Evolutionary conservation across 768 basidiomycete species (phyloP), one percentile per base, ranked within the genome.

Genomic region (Boletellus emodensis): DNA sequence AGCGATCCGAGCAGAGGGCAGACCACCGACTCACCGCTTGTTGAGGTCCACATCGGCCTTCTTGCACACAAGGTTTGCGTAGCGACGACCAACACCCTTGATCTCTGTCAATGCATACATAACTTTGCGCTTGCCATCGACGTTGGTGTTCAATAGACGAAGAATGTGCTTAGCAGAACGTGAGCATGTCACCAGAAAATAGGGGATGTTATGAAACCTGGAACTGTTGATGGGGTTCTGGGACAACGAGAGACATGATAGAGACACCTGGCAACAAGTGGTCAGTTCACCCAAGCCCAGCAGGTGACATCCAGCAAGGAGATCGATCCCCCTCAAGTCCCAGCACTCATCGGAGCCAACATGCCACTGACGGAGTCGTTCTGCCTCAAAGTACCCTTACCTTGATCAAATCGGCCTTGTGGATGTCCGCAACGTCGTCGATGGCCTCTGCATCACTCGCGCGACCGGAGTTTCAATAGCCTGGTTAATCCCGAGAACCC

Each of bases 71-170:
- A 98, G 75, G 77, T 98, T 98, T 68, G 96, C 86, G 76, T 98
- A 99, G 47, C 96, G 89, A 58, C 96, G 87, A 65, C 96, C 96
- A 54, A 99, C 96, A 84, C 96, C 96, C 82, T 98, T 98, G 82
- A 99, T 99, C 79, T 99, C 96, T 42, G 96, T 98, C 78, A 98
- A 72, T 64, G 96, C 95, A 72, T 93, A 98, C 90, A 93, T 97
- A 73, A 99, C 88, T 79, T 99, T 99, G 64, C 96, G 86, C 71
- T 95, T 94, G 61, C 96, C 96, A 73, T 98, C 95, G 60, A 99
- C 96, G 78, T 98, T 98, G 71, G 96, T 98, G 82, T 98, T 98
- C 62, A 96, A 80, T 40, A 99, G 84, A 88, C 96, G 96, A 54
- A 99, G 77, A 73, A 99, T 99, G 84, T 98, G 96, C 92, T 97